Evolutionary conservation across 495 filamentous ascomycete species (phyloP).

Genomic region (Mycothermus thermophilus): DNA sequence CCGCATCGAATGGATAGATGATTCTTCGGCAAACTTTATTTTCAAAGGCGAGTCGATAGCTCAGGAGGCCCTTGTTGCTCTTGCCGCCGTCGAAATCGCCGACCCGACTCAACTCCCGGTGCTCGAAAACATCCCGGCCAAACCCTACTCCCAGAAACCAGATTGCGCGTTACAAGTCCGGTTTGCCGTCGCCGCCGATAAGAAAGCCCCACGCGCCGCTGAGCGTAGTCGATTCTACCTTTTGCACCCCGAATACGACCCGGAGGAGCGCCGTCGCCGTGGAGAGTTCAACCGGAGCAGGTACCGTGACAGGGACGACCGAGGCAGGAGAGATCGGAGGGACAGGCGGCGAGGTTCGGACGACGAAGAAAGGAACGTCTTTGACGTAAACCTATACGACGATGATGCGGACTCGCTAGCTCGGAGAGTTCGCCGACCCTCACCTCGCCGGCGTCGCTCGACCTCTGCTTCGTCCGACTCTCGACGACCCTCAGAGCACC

Average conservation of each 20-base stretch:
- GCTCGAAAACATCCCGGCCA: slow-evolving; percentile 45
- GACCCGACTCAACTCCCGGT: slow-evolving; percentile 33
- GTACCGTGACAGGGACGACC: slow-evolving; percentile 45
- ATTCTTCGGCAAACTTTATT: slow-evolving; percentile 74
- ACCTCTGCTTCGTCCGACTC: slow-evolving; percentile 20
- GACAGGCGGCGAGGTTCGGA: slow-evolving; percentile 40
- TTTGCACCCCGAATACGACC: slow-evolving; percentile 77
- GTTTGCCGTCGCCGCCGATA: slow-evolving; percentile 58
- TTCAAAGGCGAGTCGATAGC: slow-evolving; percentile 59
- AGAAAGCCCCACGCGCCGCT: slow-evolving; percentile 61
- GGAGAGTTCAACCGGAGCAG: slow-evolving; percentile 29
- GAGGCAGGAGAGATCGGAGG: slow-evolving; percentile 43
- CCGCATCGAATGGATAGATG: slow-evolving; percentile 87
- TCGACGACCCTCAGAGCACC: slow-evolving; percentile 13
- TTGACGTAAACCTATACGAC: slow-evolving; percentile 68
- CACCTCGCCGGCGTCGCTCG: slow-evolving; percentile 19
- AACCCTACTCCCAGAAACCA: slow-evolving; percentile 47
- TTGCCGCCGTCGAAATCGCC: slow-evolving; percentile 34
- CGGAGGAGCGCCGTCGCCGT: slow-evolving; percentile 50
- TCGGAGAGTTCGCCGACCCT: slow-evolving; percentile 17
- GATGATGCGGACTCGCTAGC: slow-evolving; percentile 39
- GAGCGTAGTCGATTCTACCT: slow-evolving; percentile 82
- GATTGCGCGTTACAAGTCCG: slow-evolving; percentile 58
- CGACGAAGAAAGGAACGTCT: slow-evolving; percentile 40
- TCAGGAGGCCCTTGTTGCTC: slow-evolving; percentile 50